A percentile compares a stretch with the other conserved stretches of the same genome.
Conservation (phyloP, 208 protist genomes). For the Trypanosoma congolense region DNA sequence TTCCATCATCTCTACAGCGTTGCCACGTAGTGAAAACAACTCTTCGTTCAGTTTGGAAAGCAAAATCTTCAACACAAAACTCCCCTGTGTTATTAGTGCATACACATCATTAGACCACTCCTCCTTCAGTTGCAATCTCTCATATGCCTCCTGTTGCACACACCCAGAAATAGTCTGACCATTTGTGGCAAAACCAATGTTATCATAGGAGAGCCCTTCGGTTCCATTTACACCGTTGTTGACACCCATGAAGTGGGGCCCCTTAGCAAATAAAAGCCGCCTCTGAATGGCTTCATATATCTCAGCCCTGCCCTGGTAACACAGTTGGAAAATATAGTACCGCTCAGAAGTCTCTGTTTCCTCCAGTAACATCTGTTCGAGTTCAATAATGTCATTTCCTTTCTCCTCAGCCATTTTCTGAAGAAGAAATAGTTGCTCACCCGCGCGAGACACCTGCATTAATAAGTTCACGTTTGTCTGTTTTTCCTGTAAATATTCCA, state of each 20-base stretch:
- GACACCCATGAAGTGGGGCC: not conserved
- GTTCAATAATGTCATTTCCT: slow-evolving; percentile 40
- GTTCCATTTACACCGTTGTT: not conserved
- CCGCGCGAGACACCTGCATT: slow-evolving; percentile 40
- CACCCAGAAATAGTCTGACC: slow-evolving; percentile 32
- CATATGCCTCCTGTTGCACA: slow-evolving; percentile 27
- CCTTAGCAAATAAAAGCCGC: not conserved
- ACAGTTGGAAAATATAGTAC: slow-evolving; percentile 61
- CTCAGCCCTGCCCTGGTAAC: slow-evolving; percentile 32
- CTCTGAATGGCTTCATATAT: slow-evolving; percentile 28
- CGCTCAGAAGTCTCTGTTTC: slow-evolving; percentile 72
- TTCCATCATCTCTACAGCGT: slow-evolving; percentile 14
- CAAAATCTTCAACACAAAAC: slow-evolving; percentile 12
- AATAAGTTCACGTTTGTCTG: slow-evolving; percentile 71
- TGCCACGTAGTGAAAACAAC: slow-evolving; percentile 8
- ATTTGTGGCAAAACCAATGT: no score
- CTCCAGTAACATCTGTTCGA: slow-evolving; percentile 69
- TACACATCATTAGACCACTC: slow-evolving; percentile 15
- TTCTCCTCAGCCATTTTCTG: slow-evolving; percentile 25
- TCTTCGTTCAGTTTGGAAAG: slow-evolving; percentile 5
- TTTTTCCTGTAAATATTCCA: slow-evolving; percentile 69
- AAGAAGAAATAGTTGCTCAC: slow-evolving; percentile 41
- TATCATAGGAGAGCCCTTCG: not conserved
- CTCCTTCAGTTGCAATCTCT: slow-evolving; percentile 27
- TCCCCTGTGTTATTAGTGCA: slow-evolving; percentile 18